Percentiles rank a stretch among this genome's conserved stretches.
Evolutionary conservation across 176 grass and related monocot genomes (phyloP).

Genomic region (Oryza longistaminata): DNA sequence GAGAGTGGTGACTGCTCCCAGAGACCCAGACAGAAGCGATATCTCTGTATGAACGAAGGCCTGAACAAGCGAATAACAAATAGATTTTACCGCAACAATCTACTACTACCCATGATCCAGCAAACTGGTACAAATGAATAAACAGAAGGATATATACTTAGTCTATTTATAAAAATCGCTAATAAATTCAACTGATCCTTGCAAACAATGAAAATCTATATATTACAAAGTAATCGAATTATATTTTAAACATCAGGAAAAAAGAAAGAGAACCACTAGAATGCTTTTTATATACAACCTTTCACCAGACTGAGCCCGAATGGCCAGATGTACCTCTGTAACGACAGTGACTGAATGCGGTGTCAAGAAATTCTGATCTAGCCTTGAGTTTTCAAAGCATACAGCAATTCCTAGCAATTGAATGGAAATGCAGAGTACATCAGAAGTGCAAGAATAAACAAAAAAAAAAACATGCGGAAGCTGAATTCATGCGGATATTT

Average conservation of each 20-base stretch:
- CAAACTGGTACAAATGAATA: conserved; percentile 3
- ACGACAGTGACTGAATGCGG: neutral
- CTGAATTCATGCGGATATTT: conserved; percentile 12
- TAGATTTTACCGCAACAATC: neutral
- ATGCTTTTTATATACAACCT: conserved; percentile 30
- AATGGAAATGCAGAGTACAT: neutral
- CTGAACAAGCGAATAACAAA: too few species aligned
- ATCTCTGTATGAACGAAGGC: too few species aligned
- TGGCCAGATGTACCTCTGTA: neutral
- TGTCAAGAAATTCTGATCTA: conserved; percentile 32
- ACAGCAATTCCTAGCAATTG: conserved; percentile 45
- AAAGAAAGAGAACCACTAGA: conserved; percentile 5
- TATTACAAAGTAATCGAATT: conserved; percentile 35
- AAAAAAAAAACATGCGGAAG: neutral
- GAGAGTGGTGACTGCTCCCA: too few species aligned
- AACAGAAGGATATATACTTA: neutral
- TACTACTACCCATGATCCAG: conserved; percentile 13
- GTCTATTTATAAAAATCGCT: neutral
- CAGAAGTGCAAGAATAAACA: conserved; percentile 24
- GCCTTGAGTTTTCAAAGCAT: conserved; percentile 51
- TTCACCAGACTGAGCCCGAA: conserved; percentile 2
- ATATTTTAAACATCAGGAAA: conserved; percentile 9
- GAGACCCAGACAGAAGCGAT: too few species aligned
- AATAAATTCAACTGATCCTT: neutral
- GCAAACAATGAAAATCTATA: conserved; percentile 20